Evolutionary conservation across 2,329 filamentous ascomycete species (phyloP).

Genomic region (Neurospora sp.): DNA sequence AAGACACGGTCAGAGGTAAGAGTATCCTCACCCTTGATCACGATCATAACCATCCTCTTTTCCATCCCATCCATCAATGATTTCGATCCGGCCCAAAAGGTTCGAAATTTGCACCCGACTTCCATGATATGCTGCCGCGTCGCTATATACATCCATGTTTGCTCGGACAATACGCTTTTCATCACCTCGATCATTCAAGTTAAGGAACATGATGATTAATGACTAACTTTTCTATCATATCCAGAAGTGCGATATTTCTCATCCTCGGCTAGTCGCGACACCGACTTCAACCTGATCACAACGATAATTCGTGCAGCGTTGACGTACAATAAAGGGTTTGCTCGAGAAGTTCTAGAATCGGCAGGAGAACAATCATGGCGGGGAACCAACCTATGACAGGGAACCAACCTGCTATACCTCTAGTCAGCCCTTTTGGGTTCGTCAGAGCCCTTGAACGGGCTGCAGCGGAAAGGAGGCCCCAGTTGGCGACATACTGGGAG

Average conservation of each 20-base stretch:
- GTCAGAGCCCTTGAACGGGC: background rate
- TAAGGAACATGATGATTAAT: accelerated
- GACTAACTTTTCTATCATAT: background rate
- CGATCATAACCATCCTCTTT: background rate
- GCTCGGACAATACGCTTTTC: background rate
- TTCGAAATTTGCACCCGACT: background rate
- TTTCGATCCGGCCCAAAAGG: background rate
- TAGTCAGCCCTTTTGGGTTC: background rate
- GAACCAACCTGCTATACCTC: background rate
- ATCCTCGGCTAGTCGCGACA: background rate
- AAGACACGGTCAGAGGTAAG: background rate
- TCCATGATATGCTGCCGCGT: background rate
- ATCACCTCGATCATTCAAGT: background rate
- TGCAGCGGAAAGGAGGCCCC: background rate
- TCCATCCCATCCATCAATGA: background rate
- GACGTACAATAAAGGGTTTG: background rate
- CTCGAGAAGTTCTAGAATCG: background rate
- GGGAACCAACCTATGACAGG: background rate
- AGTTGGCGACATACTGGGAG: background rate
- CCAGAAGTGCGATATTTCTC: background rate
- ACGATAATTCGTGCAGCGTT: background rate
- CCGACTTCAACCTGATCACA: background rate
- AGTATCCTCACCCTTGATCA: background rate
- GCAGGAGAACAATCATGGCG: background rate
- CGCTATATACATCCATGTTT: background rate